Conservation (phyloP, 129 eudicot species). For the Flaveria robusta region DNA sequence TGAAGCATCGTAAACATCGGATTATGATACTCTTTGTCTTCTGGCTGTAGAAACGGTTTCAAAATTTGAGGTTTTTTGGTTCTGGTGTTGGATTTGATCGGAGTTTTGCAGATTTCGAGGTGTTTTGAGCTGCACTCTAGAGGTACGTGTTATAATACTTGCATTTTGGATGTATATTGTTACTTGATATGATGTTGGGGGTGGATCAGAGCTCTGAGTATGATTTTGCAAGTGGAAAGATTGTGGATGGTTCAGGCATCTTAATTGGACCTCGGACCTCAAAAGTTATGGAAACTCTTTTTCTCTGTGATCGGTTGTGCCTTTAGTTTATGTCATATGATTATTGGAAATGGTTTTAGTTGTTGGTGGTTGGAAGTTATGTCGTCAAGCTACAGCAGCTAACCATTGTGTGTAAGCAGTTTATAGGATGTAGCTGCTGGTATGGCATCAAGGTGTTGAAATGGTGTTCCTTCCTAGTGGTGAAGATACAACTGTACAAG, state of each 20-base stretch:
- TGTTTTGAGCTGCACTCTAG: not conserved
- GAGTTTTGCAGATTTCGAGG: constrained; percentile 21
- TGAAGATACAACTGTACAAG: too few relatives aligned
- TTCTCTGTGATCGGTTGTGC: not conserved
- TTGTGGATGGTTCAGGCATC: constrained; percentile 15
- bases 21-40: not conserved
- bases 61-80: not conserved
- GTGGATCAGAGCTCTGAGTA: constrained; percentile 13
- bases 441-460: constrained; percentile 2
- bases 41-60: constrained; percentile 1
- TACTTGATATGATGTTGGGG: constrained; percentile 3
- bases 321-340: not conserved
- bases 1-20: constrained; percentile 18
- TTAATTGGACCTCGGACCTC: constrained; percentile 6
- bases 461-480: too few relatives aligned
- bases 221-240: not conserved
- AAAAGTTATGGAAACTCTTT: not conserved
- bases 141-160: constrained; percentile 9
- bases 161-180: not conserved
- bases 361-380: not conserved
- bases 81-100: constrained; percentile 26
- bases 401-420: too few relatives aligned
- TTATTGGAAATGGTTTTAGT: not conserved
- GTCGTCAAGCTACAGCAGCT: constrained; percentile 7
- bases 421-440: constrained; percentile 13